Conservation (phyloP, 2,329 filamentous ascomycete species). For the Botrytis fragariae region DNA sequence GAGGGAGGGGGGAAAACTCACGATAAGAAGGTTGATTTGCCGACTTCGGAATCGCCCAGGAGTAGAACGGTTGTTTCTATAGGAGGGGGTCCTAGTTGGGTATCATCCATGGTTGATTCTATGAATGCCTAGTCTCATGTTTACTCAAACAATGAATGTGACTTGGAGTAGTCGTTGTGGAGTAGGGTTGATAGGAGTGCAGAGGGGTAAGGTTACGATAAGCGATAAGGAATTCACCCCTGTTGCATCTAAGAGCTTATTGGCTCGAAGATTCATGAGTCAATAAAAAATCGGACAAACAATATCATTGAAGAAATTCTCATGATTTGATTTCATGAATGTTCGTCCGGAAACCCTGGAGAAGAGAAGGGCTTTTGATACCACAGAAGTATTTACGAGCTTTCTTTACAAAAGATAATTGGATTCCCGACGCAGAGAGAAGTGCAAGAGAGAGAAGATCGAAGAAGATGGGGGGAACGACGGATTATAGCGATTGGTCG, state of each 20-base stretch:
- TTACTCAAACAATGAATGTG: not conserved
- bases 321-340: constrained; percentile 7
- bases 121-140: not conserved
- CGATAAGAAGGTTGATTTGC: constrained; percentile 62
- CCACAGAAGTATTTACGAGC: not conserved
- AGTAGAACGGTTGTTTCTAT: constrained; percentile 53
- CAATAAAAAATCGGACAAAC: constrained; percentile 1
- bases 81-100: constrained; percentile 24
- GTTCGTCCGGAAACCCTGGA: not conserved
- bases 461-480: constrained; percentile 28
- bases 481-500: constrained; percentile 64
- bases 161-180: not conserved
- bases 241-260: constrained; percentile 3
- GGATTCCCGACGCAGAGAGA: constrained; percentile 17
- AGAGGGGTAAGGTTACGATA: constrained; percentile 9
- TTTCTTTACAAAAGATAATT: not conserved
- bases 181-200: not conserved
- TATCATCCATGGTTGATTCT: constrained; percentile 35
- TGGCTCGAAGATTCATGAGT: constrained; percentile 13
- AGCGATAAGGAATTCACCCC: constrained; percentile 19
- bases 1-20: constrained; percentile 40
- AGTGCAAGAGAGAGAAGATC: constrained; percentile 16
- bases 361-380: constrained; percentile 1
- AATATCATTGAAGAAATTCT: not conserved
- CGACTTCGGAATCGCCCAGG: constrained; percentile 58